phyloP scores from a whole-genome alignment of 2,329 filamentous ascomycete genomes.

The Stagonosporopsis tanaceti region DNA sequence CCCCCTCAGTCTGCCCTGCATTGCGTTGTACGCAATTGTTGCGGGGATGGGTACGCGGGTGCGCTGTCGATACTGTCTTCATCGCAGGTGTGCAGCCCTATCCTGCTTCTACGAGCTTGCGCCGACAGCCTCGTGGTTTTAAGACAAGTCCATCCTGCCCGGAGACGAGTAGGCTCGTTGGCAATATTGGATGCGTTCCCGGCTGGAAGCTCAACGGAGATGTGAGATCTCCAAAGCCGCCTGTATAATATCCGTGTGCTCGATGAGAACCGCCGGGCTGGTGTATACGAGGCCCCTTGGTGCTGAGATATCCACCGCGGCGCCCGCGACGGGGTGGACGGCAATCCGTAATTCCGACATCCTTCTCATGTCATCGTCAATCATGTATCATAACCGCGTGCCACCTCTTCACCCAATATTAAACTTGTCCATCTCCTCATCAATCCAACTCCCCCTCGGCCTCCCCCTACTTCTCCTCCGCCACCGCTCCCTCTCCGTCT shows the following conservation, averaged over 20 bases:
- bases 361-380: background rate
- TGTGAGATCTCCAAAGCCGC: background rate
- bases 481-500: conserved; percentile 32
- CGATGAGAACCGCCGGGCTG: background rate
- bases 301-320: background rate
- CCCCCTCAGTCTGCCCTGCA: background rate
- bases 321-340: no score
- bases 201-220: background rate
- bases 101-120: no score
- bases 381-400: background rate
- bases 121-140: no score
- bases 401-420: conserved; percentile 37
- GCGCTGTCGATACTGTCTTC: background rate
- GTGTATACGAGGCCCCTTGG: no score
- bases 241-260: background rate
- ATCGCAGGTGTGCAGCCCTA: background rate
- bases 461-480: conserved; percentile 23
- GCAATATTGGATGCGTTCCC: no score
- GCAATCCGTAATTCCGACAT: background rate
- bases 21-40: background rate
- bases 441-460: conserved; percentile 39
- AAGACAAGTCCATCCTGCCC: no score
- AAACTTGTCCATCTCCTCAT: conserved; percentile 46
- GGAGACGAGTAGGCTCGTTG: no score
- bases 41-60: background rate